phyloP scores from a whole-genome alignment of 805 yeast species.

The Ogataea minuta region DNA sequence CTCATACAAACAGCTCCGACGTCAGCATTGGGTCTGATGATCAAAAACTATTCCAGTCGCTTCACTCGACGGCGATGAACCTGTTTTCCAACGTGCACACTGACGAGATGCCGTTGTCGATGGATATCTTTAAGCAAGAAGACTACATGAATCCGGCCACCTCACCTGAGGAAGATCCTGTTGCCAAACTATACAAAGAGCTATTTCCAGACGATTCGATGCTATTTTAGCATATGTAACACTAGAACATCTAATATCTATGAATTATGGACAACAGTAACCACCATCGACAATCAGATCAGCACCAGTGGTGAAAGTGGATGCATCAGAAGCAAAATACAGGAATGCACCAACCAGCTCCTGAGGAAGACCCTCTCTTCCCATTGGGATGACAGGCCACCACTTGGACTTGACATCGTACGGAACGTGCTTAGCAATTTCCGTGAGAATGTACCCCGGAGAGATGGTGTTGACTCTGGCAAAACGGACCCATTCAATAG shows the following conservation, averaged over 20 bases:
- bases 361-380: constrained; percentile 47
- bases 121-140: not conserved
- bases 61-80: constrained; percentile 9
- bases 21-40: not conserved
- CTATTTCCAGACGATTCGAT: constrained; percentile 8
- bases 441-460: constrained; percentile 49
- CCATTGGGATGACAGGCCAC: constrained; percentile 41
- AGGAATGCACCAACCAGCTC: constrained; percentile 53
- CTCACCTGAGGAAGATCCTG: constrained; percentile 6
- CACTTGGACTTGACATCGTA: constrained; percentile 22
- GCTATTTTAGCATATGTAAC: constrained; percentile 1
- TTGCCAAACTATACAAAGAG: constrained; percentile 9
- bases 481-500: constrained; percentile 45
- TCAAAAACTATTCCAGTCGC: not conserved
- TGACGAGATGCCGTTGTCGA: not conserved
- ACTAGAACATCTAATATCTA: not conserved
- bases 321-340: constrained; percentile 53
- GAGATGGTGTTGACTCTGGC: constrained; percentile 48
- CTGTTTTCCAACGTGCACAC: constrained; percentile 8
- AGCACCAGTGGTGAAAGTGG: constrained; percentile 49
- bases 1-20: not conserved
- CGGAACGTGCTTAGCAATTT: constrained; percentile 32
- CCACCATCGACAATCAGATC: constrained; percentile 53
- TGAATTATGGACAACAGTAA: constrained; percentile 26
- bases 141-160: not conserved